Conservation (phyloP, 768 basidiomycete species). For the Mycena haematopus region DNA sequence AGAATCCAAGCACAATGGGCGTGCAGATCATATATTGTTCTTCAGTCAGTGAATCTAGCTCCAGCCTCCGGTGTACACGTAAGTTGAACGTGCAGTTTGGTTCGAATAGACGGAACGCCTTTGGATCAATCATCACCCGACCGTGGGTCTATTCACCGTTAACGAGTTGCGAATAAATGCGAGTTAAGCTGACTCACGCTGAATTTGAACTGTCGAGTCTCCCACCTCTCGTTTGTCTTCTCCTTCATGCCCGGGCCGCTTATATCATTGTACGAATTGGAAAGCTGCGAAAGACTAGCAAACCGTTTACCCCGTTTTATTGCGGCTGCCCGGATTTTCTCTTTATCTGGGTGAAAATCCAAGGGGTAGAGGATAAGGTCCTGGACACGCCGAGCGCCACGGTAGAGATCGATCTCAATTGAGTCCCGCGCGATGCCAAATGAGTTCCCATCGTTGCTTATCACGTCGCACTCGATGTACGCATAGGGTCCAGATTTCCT, state of each 20-base stretch:
- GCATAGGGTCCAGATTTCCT: not conserved
- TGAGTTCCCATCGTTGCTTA: not conserved
- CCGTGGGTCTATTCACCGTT: not conserved
- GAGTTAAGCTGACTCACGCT: not conserved
- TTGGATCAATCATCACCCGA: not conserved
- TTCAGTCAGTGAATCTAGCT: slow-evolving; percentile 28
- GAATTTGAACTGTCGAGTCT: not conserved
- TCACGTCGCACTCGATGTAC: not conserved
- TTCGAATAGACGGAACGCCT: not conserved
- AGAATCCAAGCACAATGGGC: slow-evolving; percentile 35
- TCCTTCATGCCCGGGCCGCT: not conserved
- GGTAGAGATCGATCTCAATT: not conserved
- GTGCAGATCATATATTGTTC: slow-evolving; percentile 36
- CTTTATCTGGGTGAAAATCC: not conserved
- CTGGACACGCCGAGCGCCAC: not conserved
- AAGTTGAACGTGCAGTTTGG: not conserved
- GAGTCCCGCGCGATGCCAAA: not conserved
- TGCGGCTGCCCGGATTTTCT: not conserved
- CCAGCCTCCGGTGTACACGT: not conserved
- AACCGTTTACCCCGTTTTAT: not conserved
- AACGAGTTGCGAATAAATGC: too few relatives aligned
- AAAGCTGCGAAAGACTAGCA: not conserved
- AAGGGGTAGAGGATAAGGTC: not conserved
- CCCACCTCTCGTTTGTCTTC: not conserved
- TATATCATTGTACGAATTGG: not conserved